phyloP scores from a whole-genome alignment of 768 basidiomycete genomes.

The Pulveroboletus sp. region DNA sequence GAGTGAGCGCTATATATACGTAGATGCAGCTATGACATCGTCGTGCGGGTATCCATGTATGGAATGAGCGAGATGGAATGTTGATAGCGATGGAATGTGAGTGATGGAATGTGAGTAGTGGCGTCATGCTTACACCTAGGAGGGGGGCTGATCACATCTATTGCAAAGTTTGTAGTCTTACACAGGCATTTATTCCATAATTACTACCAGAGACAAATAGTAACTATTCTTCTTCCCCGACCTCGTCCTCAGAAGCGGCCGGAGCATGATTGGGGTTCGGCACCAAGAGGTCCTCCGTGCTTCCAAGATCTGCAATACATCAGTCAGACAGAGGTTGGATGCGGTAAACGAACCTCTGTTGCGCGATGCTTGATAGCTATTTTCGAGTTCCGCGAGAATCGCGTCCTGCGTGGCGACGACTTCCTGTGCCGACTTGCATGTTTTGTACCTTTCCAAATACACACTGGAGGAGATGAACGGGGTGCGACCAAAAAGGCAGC shows the following conservation, averaged over 20 bases:
- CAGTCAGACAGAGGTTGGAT: not conserved
- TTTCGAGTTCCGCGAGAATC: conserved; percentile 68
- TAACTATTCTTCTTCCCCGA: conserved; percentile 15
- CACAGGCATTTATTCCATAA: no score
- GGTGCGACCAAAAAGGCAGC: not conserved
- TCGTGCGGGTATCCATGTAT: no score
- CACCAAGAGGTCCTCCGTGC: conserved; percentile 59
- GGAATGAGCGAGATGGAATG: no score
- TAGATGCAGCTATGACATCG: no score
- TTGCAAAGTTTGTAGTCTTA: no score
- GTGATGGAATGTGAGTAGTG: no score
- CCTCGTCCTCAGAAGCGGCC: conserved; percentile 14
- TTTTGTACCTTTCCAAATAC: conserved; percentile 73
- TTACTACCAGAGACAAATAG: no score
- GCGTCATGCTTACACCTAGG: no score
- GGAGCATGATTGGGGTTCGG: conserved; percentile 62
- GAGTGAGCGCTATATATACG: no score
- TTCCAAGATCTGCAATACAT: conserved; percentile 16
- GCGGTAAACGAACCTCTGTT: conserved; percentile 41
- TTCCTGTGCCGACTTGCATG: conserved; percentile 60
- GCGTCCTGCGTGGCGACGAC: conserved; percentile 57
- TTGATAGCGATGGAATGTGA: no score
- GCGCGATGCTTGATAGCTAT: conserved; percentile 55
- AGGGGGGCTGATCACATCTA: no score
- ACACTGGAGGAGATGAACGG: not conserved